These are phyloP conservation scores for Microthyrium microscopicum DNA, from an alignment of 2,329 filamentous ascomycete genomes.

Conservation along the genomic window DNA sequence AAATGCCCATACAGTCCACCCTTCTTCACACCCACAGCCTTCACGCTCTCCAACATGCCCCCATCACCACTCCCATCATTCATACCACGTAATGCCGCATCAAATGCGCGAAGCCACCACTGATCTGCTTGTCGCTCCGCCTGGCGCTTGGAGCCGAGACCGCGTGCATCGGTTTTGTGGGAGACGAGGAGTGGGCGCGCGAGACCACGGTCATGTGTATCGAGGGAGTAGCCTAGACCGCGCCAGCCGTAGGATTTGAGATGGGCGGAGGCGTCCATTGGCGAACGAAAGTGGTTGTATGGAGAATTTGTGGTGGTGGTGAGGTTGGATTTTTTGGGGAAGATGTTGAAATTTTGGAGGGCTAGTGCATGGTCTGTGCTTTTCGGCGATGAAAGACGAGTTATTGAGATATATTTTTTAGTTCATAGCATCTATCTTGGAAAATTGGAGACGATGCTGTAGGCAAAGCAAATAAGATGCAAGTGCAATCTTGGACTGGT, in stretches of 20 bases:
- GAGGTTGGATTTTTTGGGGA: too few species aligned
- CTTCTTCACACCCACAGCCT: conserved; percentile 28
- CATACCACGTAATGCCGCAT: conserved; percentile 74
- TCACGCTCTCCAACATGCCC: conserved; percentile 32
- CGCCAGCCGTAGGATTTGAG: conserved; percentile 81
- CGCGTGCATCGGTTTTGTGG: conserved; percentile 64
- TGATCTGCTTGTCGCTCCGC: conserved; percentile 48
- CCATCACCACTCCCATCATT: conserved; percentile 40
- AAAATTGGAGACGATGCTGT: too few species aligned
- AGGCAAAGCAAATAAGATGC: too few species aligned
- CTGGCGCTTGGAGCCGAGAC: conserved; percentile 58
- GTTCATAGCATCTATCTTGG: too few species aligned
- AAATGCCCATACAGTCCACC: conserved; percentile 68
- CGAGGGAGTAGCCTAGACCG: conserved; percentile 74
- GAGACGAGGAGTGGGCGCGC: conserved; percentile 68
- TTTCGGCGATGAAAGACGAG: too few species aligned
- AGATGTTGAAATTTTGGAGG: too few species aligned
- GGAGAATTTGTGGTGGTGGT: too few species aligned
- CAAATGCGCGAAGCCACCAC: conserved; percentile 95
- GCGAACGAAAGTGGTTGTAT: too few species aligned
- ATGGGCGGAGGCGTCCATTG: conserved; percentile 80
- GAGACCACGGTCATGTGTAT: conserved; percentile 60
- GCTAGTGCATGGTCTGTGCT: too few species aligned
- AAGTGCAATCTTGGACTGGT: too few species aligned
- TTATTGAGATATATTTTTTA: too few species aligned